Evolutionary conservation across 495 filamentous ascomycete species (phyloP).

Genomic region (Talaromyces nanjingensis): DNA sequence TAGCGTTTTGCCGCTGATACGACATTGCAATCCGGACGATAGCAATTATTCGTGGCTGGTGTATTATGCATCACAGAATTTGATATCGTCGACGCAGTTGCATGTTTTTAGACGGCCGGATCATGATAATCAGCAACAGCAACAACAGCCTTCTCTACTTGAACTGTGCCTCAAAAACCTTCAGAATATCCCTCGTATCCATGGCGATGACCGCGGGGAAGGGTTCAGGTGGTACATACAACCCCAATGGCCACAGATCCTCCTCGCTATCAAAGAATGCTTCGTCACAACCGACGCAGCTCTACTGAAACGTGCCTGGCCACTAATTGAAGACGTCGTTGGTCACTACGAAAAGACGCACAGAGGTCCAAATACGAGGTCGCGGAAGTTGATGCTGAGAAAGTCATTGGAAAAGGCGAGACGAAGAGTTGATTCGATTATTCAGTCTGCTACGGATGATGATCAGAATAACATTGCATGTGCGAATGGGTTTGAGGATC

Average conservation of each 20-base stretch:
- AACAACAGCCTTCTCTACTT: neutral
- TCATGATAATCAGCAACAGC: neutral
- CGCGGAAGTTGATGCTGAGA: neutral
- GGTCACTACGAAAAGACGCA: neutral
- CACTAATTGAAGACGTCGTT: constrained; percentile 2
- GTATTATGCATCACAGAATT: neutral
- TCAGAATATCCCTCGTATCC: constrained; percentile 1
- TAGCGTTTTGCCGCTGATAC: neutral
- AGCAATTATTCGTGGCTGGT: constrained; percentile 5
- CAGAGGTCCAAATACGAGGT: neutral
- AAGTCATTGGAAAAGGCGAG: neutral
- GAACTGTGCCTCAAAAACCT: neutral
- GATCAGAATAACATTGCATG: neutral
- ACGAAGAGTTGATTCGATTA: neutral
- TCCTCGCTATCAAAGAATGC: neutral
- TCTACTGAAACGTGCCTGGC: neutral
- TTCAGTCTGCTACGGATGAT: neutral
- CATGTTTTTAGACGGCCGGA: neutral
- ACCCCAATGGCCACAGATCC: constrained; percentile 1
- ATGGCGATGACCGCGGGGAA: constrained; percentile 5
- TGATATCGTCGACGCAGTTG: neutral
- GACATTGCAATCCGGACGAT: neutral
- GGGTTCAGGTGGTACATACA: constrained; percentile 8
- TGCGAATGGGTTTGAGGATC: neutral
- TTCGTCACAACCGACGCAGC: neutral